Conservation (phyloP, 2,329 filamentous ascomycete species). For the Chaetomiaceae sp. region DNA sequence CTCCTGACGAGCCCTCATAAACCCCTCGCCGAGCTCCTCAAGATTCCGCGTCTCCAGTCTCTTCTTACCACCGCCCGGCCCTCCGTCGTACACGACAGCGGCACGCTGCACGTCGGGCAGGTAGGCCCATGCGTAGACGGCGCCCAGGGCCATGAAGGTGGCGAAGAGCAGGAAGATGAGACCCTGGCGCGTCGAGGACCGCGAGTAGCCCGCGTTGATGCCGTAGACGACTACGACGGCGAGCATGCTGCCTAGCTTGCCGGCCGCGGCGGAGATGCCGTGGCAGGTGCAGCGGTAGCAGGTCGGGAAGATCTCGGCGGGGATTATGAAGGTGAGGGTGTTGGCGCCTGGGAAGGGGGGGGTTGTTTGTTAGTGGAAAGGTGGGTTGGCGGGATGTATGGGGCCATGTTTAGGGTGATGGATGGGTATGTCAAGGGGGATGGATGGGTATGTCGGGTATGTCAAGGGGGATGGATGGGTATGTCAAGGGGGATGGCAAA, state of each 20-base stretch:
- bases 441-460: neutral
- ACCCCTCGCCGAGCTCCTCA: conserved; percentile 47
- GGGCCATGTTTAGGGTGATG: conserved; percentile 16
- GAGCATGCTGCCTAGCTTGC: conserved; percentile 53
- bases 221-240: conserved; percentile 47
- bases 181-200: conserved; percentile 42
- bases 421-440: neutral
- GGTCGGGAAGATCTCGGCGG: conserved; percentile 61
- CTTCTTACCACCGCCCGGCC: neutral
- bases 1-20: conserved; percentile 39
- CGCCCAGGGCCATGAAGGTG: conserved; percentile 44
- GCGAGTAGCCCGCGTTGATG: conserved; percentile 42
- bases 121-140: conserved; percentile 49
- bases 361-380: neutral
- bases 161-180: conserved; percentile 49
- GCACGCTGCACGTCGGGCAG: conserved; percentile 46
- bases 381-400: too few relatives aligned
- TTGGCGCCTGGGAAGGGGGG: conserved; percentile 45
- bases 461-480: conserved; percentile 17
- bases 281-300: conserved; percentile 59
- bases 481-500: neutral
- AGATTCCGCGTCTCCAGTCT: conserved; percentile 42
- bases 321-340: conserved; percentile 59
- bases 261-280: conserved; percentile 56
- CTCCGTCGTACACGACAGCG: conserved; percentile 33